Conservation (phyloP, 345 rosid species). For the Punica granatum region DNA sequence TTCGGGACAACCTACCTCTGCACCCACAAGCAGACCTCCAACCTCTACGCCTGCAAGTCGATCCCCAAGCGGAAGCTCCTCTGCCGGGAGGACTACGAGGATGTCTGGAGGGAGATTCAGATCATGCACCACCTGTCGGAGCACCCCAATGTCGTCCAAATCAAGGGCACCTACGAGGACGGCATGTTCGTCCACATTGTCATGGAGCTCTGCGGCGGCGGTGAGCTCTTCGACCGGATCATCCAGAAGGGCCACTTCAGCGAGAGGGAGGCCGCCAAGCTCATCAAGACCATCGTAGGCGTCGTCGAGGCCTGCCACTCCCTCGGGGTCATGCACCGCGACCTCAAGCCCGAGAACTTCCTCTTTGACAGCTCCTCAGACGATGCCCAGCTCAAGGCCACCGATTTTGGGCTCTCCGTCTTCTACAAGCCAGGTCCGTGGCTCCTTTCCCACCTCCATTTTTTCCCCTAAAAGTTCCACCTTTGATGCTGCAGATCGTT, state of each 20-base stretch:
- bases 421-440: conserved; percentile 89
- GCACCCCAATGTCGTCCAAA: conserved; percentile 71
- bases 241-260: conserved; percentile 90
- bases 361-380: conserved; percentile 65
- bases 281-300: conserved; percentile 76
- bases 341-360: conserved; percentile 98
- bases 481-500: no score
- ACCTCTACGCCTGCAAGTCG: conserved; percentile 76
- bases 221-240: conserved; percentile 93
- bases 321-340: conserved; percentile 95
- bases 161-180: conserved; percentile 89
- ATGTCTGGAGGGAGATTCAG: conserved; percentile 97
- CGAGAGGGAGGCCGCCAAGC: conserved; percentile 79
- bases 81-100: conserved; percentile 90
- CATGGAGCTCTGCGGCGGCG: conserved; percentile 95
- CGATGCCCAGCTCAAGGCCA: conserved; percentile 81
- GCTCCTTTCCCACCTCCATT: background rate
- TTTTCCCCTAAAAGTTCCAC: background rate
- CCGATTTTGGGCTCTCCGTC: conserved; percentile 85
- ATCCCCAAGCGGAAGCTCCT: conserved; percentile 87
- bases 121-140: conserved; percentile 97
- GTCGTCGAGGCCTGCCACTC: conserved; percentile 95
- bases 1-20: conserved; percentile 87
- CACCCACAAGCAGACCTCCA: conserved; percentile 46
- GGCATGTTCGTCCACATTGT: conserved; percentile 87